These are phyloP conservation scores for Tripterygium wilfordii DNA, from an alignment of 177 flowering plant species.

Conservation along the genomic window DNA sequence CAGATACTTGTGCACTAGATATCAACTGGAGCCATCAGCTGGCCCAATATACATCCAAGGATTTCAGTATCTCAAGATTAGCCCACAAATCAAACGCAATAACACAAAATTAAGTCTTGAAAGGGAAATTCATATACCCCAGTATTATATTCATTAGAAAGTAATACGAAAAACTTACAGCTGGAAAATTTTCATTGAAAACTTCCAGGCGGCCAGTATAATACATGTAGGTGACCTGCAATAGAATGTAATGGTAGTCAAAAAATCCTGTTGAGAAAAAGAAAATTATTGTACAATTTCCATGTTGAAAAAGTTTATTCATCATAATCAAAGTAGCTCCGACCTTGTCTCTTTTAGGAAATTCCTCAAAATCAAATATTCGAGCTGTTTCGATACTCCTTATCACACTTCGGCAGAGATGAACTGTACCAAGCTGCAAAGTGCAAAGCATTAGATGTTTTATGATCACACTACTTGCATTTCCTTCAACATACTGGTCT, in stretches of 20 bases:
- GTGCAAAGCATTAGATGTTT: neutral
- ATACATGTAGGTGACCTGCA: slow-evolving; percentile 96
- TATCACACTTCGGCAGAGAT: slow-evolving; percentile 96
- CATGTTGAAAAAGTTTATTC: neutral
- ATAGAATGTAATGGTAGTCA: neutral
- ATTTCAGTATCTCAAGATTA: no score
- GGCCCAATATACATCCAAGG: no score
- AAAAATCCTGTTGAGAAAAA: no score
- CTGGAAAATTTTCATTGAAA: slow-evolving; percentile 86
- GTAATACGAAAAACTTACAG: no score
- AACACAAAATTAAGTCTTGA: no score
- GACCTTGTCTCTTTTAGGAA: slow-evolving; percentile 93
- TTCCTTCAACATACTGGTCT: neutral
- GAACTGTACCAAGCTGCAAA: slow-evolving; percentile 92
- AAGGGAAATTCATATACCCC: no score
- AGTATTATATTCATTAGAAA: no score
- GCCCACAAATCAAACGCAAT: no score
- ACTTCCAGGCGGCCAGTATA: slow-evolving; percentile 99
- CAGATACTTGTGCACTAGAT: no score
- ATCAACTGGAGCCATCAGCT: no score
- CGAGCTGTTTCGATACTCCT: slow-evolving; percentile 98
- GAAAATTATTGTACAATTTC: no score
- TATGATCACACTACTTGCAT: neutral
- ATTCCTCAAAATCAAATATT: slow-evolving; percentile 96
- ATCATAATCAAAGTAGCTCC: slow-evolving; percentile 2